Base-by-base conservation (phyloP, 441 rosid genomes). In the Viola pubescens region DNA sequence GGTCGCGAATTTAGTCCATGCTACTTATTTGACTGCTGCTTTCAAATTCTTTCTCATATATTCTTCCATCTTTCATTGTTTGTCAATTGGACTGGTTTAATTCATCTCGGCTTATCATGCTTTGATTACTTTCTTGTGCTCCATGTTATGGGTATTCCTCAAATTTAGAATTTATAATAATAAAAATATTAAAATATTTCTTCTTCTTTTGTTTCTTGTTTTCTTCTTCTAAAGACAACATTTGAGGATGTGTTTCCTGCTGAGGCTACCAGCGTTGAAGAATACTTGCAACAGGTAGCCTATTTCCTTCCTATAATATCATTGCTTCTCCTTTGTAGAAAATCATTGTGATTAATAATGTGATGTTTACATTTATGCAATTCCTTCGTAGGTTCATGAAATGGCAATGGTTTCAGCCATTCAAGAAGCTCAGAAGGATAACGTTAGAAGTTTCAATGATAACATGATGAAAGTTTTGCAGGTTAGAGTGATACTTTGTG, bases 221-320 rank as follows among this genome's bases (percentile, higher is more conserved):
- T 70, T 43, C 41, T 4, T 56, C 57, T 65, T 50, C 60, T 61
- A 42, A 54, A 89, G 98, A 83, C 96, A 7, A 84, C 96, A 46
- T 92, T 89, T 62, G 98, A 92, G 79, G 98, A 92, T 77, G 98
- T 89, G 49, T 89, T 92, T 76, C 96, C 98, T 10, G 90, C 90
- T 42, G 98, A 92, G 79, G 97, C 97, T 0, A 86, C 92, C 0
- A 89, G 87, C 50, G 81, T 92, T 59, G 98, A 92, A 72, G 98
- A 92, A 71, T 89, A 89, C 72, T 73, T 89, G 75, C 98, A 89
- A 58, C 98, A 92, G 97, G 98, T 88, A 70, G 11, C 58, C 3
- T 39, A 10, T 38, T 4, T 19, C 37, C 13, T 6, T 40, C 39
- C 6, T 40, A 2, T 37, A 7, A 19, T 10, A 43, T 41, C 2